Base-by-base conservation (phyloP, 768 basidiomycete genomes). In the Russula vinacea region DNA sequence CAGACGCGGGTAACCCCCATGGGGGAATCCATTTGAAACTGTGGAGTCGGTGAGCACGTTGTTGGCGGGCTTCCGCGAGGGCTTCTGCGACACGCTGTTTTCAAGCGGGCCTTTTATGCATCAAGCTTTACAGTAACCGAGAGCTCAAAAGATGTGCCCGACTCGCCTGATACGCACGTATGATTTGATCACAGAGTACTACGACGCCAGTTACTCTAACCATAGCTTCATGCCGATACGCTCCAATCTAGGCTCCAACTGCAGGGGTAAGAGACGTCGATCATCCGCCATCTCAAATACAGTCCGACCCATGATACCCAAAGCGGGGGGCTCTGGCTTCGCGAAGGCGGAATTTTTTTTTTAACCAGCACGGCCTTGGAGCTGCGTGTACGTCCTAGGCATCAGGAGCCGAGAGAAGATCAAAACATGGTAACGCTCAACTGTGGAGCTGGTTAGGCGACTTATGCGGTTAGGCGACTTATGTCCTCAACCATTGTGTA, bases 341-440 rank as follows among this genome's bases (percentile, higher is more conserved):
- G 53, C 60, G 60, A 62, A 49, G 54, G 24, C 0, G 2, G 4
- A 22, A 39, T 39, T 19, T 35, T 33, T 13, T 37, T 39, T 47
- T 45, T 45, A 17, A 10, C 17, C 52, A 13, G 29, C 13, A 22
- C 11, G 19, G 44, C 16, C 2, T 42, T 59, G 52, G 58, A 64
- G 62, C 17, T 22, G 40, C 7, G 14, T 53, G 42, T 58, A 64
- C 57, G 60, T 61, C 51, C 51, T 10, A 58, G 14, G 24, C 29
- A 10, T 49, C 57, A 22, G 56, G 33, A 49, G 16, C 47, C 47
- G 29, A 32, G 32, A 54, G 51, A 49, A 22, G 60, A 61, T 61
- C 42, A 54, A 24, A 24, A 22, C 19, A 14, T 22, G 45, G n/a
- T 35, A 47, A 24, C 22, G 24, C 42, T 64, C 51, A 29, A 24